Percentiles rank a stretch among this genome's conserved stretches.
phyloP scores from a whole-genome alignment of 1,284 basidiomycete genomes.

The Microbotryomycetes sp. region DNA sequence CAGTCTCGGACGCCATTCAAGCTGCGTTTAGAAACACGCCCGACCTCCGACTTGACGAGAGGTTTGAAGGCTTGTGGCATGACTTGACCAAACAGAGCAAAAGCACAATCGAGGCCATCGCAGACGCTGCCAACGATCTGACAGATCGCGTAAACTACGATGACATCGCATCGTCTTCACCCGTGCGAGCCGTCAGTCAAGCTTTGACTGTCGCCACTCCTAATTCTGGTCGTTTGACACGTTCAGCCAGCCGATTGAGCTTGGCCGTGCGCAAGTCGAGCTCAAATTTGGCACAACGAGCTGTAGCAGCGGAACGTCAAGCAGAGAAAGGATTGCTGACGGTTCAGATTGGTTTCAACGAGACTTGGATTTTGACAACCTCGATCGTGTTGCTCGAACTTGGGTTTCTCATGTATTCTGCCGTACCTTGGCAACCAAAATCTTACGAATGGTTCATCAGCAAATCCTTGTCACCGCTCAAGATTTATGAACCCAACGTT shows the following conservation, averaged over 20 bases:
- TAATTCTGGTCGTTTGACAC: not conserved
- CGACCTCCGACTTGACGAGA: not conserved
- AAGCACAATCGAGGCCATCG: not conserved
- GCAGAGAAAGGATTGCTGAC: constrained; percentile 4
- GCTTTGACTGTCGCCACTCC: constrained; percentile 13
- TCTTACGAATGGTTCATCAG: constrained; percentile 18
- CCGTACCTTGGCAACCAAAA: constrained; percentile 16
- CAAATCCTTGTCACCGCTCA: constrained; percentile 6
- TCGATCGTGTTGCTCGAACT: constrained; percentile 16
- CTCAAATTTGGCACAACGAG: constrained; percentile 8
- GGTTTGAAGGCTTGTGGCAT: constrained; percentile 15
- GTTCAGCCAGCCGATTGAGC: not conserved
- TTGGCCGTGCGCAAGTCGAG: constrained; percentile 3
- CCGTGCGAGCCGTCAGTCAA: not conserved
- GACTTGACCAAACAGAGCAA: constrained; percentile 17
- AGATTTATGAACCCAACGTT: constrained; percentile 15
- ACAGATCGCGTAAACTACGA: not conserved
- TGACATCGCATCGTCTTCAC: not conserved
- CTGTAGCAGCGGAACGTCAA: not conserved
- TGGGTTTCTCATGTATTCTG: constrained; percentile 13
- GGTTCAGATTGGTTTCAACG: constrained; percentile 15
- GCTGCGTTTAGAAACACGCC: constrained; percentile 1
- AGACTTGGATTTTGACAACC: constrained; percentile 14
- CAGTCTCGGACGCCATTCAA: constrained; percentile 5
- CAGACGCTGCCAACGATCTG: no score